Conservation (phyloP, 495 filamentous ascomycete genomes). For the Jackrogersella minutella region DNA sequence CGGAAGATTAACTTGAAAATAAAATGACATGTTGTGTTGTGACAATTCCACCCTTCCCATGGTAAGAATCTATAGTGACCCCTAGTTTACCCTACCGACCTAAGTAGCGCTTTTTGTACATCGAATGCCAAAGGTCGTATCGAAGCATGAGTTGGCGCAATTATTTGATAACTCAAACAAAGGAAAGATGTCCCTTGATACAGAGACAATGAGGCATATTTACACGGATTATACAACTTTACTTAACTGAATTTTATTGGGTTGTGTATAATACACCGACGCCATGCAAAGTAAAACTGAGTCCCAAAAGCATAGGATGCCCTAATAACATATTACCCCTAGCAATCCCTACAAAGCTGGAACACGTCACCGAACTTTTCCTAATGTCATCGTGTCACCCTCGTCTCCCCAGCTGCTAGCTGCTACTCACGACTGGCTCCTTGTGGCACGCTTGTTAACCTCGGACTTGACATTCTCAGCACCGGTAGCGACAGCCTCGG, state of each 20-base stretch:
- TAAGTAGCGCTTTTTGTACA: too few species aligned
- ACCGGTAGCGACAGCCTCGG: conserved; percentile 70
- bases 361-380: conserved; percentile 11
- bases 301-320: conserved; percentile 30
- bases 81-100: not conserved
- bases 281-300: conserved; percentile 40
- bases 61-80: not conserved
- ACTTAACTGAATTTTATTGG: conserved; percentile 29
- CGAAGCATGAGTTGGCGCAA: too few species aligned
- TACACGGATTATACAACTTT: not conserved
- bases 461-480: conserved; percentile 70
- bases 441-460: conserved; percentile 63
- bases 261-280: conserved; percentile 31
- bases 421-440: conserved; percentile 46
- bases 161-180: too few species aligned
- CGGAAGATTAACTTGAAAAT: not conserved
- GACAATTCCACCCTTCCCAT: not conserved
- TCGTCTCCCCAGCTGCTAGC: not conserved
- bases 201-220: not conserved
- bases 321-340: conserved; percentile 15
- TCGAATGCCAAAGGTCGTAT: too few species aligned
- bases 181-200: not conserved
- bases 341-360: conserved; percentile 11
- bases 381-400: not conserved
- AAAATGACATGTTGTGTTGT: too few species aligned